Base-by-base conservation (phyloP, 352 stramenopile species). In the Halophytophthora polymorphica region DNA sequence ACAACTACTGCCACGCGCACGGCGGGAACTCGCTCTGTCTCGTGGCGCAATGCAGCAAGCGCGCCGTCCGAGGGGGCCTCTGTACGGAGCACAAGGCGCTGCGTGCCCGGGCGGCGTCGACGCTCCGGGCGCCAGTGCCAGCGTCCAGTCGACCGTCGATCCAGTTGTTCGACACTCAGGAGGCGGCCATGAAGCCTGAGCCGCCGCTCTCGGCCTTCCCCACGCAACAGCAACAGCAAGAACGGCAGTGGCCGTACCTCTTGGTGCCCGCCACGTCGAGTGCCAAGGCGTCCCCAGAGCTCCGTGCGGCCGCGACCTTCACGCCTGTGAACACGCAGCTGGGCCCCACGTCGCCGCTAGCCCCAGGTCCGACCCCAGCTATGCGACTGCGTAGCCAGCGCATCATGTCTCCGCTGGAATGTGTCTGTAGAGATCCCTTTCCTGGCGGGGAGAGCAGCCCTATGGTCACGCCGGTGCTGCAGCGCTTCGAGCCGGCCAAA, bases 1-100 rank as follows among this genome's bases (percentile, higher is more conserved):
- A 77, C 48, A 62, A 66, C 25, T 83, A 77, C 41, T 86, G 74
- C 38, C 50, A 59, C 2, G 34, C 41, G 19, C 74, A 86, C 17
- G 74, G 74, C n/a, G 71, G 71, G 25, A 76, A 70, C 49, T 70
- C 69, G 8, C 44, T 54, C 15, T 83, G 69, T 28, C 22, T 45
- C 21, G 45, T 65, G 18, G n/a, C 11, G 2, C 48, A 54, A 2
- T 83, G 72, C 28, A n/a, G 22, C 17, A 75, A 71, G 58, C 68
- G 69, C 29, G 66, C 72, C 0, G 57, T 79, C 6, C 66, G 59
- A 3, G 66, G 69, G 8, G 72, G 64, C 0, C 47, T 58, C 19
- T 83, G 72, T 35, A 55, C 50, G 3, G 61, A 75, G 33, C 72
- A 83, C 53, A 61, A 71, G 22, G 29, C 40, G 31, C 45, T 37